Conservation (phyloP, 129 eudicot genomes). For the Deinandra increscens region DNA sequence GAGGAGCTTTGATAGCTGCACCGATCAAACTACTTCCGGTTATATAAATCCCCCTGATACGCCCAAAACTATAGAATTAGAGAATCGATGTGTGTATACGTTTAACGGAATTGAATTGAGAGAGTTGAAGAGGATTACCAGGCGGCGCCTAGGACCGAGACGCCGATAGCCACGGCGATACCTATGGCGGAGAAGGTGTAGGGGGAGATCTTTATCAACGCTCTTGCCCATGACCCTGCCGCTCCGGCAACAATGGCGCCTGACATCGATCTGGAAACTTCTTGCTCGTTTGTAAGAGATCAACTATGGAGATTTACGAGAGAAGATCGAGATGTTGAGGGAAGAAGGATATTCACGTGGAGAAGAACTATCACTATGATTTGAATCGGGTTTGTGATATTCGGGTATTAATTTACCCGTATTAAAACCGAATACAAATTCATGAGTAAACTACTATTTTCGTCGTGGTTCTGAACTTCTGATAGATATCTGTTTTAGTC, state of each 20-base stretch:
- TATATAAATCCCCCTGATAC: constrained; percentile 68
- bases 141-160: constrained; percentile 82
- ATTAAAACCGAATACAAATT: too few species aligned
- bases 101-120: not conserved
- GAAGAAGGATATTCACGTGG: not conserved
- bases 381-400: not conserved
- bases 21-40: constrained; percentile 97
- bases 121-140: constrained; percentile 32
- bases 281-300: constrained; percentile 10
- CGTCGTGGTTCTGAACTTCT: too few species aligned
- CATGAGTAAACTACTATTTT: too few species aligned
- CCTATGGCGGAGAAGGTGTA: constrained; percentile 83
- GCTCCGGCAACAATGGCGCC: constrained; percentile 40
- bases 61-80: not conserved
- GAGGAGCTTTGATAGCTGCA: constrained; percentile 93
- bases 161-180: constrained; percentile 72
- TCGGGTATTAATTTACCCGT: too few species aligned
- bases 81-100: not conserved
- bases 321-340: constrained; percentile 1
- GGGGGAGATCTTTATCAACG: constrained; percentile 70
- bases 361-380: not conserved
- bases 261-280: constrained; percentile 27
- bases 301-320: not conserved
- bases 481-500: too few species aligned
- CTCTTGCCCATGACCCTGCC: constrained; percentile 67